Percentiles rank a stretch among this genome's conserved stretches.
Conservation (phyloP, 768 basidiomycete species). For the Pisolithus tinctorius region DNA sequence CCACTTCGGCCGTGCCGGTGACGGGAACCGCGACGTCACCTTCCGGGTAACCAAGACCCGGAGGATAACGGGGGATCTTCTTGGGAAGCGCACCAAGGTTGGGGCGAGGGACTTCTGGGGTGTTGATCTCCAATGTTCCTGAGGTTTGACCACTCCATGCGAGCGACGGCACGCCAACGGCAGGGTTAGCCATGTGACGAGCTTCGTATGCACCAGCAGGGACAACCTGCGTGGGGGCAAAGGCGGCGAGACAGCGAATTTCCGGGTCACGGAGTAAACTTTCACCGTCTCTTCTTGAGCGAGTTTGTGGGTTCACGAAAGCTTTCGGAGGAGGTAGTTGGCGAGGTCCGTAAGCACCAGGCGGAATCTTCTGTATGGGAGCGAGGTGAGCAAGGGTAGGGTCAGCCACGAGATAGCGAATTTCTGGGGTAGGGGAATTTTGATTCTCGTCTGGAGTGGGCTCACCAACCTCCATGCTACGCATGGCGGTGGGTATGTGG, state of each 20-base stretch:
- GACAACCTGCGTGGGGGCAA: not conserved
- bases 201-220: not conserved
- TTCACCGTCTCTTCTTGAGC: not conserved
- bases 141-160: not conserved
- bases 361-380: not conserved
- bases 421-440: not conserved
- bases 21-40: not conserved
- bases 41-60: not conserved
- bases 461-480: no score
- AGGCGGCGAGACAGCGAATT: not conserved
- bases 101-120: not conserved
- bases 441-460: not conserved
- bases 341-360: not conserved
- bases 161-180: not conserved
- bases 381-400: not conserved
- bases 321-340: not conserved
- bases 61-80: constrained; percentile 2
- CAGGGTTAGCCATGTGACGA: not conserved
- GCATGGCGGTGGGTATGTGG: not conserved
- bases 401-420: not conserved
- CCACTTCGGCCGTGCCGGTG: no score
- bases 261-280: not conserved
- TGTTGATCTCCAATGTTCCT: not conserved
- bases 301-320: not conserved
- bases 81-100: not conserved